phyloP scores from a whole-genome alignment of 192 early-diverging fungal species.

The Podila epicladia region DNA sequence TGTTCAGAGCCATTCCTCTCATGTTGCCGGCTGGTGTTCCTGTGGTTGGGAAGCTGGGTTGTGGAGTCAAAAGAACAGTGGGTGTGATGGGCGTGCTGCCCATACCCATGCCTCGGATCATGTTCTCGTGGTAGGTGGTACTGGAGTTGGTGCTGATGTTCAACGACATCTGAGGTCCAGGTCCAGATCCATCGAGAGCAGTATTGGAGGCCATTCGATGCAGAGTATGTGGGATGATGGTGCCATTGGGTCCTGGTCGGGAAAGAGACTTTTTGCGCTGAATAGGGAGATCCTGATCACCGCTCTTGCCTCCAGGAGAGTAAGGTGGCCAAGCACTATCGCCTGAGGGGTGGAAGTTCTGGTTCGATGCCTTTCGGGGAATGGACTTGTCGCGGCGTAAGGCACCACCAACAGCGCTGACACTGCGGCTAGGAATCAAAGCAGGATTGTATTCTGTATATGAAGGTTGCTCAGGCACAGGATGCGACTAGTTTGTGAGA shows the following conservation, averaged over 20 bases:
- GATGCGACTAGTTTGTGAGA: constrained; percentile 1
- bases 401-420: constrained; percentile 15
- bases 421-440: constrained; percentile 36
- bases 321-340: constrained; percentile 29
- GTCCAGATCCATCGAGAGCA: background rate
- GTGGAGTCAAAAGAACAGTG: constrained; percentile 35
- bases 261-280: constrained; percentile 21
- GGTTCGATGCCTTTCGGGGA: constrained; percentile 47
- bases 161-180: constrained; percentile 1
- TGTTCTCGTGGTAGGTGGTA: constrained; percentile 40
- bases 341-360: constrained; percentile 10
- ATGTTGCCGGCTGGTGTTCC: constrained; percentile 3
- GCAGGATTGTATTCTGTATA: constrained; percentile 48
- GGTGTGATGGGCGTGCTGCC: constrained; percentile 42
- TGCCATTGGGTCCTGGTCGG: constrained; percentile 6
- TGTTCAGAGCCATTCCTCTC: constrained; percentile 34
- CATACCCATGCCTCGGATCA: constrained; percentile 53
- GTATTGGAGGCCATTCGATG: background rate
- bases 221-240: background rate
- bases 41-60: constrained; percentile 32
- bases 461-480: constrained; percentile 29
- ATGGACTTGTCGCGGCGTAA: constrained; percentile 35
- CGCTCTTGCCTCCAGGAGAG: constrained; percentile 7
- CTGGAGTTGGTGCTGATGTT: constrained; percentile 35
- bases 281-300: background rate